Evolutionary conservation across 768 basidiomycete species (phyloP), one percentile per base, ranked within the genome.

Genomic region (Leccinum incarnatum): DNA sequence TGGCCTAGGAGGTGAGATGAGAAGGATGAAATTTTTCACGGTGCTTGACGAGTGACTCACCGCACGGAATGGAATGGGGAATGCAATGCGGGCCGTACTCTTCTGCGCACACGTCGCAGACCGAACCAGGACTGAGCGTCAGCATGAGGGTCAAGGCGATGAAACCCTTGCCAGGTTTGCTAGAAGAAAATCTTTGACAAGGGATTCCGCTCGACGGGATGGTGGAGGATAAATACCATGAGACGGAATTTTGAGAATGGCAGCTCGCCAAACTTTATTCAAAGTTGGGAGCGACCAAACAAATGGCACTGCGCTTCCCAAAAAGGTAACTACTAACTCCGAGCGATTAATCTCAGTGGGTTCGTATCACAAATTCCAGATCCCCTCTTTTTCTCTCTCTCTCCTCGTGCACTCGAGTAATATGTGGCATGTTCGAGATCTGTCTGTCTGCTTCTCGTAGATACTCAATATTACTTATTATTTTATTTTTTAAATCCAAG

Each of bases 101-200:
- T 77, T 91, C 89, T 69, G 89, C 89, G 80, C 90, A 92, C 70
- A 92, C 90, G 81, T 92, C 90, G 86, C 90, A 92, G 74, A 86
- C 81, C 73, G 87, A 91, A 75, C 88, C 88, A 74, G 88, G 83
- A 78, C 78, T 81, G 70, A 92, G 87, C 73, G 89, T 88, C 78
- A 92, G 84, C 90, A 92, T 92, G 71, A 70, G 67, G 69, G 70
- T 71, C 72, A 73, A 74, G 72, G 69, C 74, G 69, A 69, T 69
- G 62, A 72, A 66, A 71, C 73, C 73, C 73, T 73, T 71, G 71
- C 67, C 72, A 73, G 68, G 73, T 74, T 71, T 69, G 73, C 69
- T 72, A 66, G 67, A 74, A 68, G 65, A 64, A 75, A 76, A 71
- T 64, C 61, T 73, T 66, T 72, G 79, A 75, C 72, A 70, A 76